Conservation (phyloP, 352 stramenopile species). For the Phytophthora fragariae region DNA sequence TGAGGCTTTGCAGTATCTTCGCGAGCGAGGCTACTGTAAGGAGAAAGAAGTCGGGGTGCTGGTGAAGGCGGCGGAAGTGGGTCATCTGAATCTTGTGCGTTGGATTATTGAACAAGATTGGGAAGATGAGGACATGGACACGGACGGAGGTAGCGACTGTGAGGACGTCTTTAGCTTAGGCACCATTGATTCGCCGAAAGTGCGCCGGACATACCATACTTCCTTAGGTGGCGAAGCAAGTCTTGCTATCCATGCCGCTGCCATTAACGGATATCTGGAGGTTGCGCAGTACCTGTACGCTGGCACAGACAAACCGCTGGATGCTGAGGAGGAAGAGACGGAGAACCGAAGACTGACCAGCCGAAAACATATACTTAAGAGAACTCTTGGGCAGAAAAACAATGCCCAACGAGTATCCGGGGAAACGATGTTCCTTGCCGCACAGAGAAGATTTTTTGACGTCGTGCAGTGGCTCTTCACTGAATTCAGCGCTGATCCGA, state of each 20-base stretch:
- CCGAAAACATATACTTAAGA: neutral
- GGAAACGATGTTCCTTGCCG: neutral
- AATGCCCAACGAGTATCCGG: neutral
- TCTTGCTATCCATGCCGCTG: neutral
- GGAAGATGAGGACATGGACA: neutral
- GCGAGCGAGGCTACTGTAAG: neutral
- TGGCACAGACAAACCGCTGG: neutral
- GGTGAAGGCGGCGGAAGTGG: constrained; percentile 1
- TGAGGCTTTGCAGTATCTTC: neutral
- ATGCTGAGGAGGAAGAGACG: neutral
- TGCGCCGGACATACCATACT: neutral
- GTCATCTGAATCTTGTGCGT: neutral
- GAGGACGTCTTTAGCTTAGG: neutral
- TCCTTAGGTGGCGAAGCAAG: neutral
- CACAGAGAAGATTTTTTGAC: neutral
- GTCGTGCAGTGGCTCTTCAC: neutral
- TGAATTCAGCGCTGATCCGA: neutral
- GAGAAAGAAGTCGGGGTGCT: neutral
- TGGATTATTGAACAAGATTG: constrained; percentile 3
- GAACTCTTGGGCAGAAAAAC: neutral
- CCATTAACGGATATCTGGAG: neutral
- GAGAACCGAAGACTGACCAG: constrained; percentile 4
- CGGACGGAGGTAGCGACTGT: neutral
- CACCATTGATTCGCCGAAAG: neutral
- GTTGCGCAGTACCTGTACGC: neutral